These are phyloP conservation scores for Filobasidium floriforme DNA, from an alignment of 768 basidiomycete genomes.

Conservation along the genomic window DNA sequence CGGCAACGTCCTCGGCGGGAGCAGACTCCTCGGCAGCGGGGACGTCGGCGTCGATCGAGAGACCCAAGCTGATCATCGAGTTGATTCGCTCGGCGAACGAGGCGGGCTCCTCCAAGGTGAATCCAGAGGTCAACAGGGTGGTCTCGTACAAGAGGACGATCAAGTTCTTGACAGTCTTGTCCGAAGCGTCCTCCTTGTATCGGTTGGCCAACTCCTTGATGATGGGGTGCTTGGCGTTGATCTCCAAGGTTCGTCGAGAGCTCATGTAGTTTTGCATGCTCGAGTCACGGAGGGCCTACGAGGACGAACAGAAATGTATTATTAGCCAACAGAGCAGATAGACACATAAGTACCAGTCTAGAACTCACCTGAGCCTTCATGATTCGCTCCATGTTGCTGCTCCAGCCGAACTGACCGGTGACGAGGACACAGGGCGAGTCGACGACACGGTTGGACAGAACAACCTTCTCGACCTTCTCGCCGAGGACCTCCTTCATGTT, in stretches of 20 bases:
- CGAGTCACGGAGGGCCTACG: constrained; percentile 63
- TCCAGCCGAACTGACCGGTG: constrained; percentile 99
- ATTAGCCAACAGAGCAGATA: background rate
- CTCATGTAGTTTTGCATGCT: constrained; percentile 99
- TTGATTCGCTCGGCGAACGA: constrained; percentile 93
- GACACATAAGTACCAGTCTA: no score
- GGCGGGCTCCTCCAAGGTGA: constrained; percentile 89
- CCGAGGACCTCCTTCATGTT: constrained; percentile 97
- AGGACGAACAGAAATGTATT: background rate
- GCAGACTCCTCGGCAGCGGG: constrained; percentile 40
- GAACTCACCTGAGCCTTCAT: constrained; percentile 76
- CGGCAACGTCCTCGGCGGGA: constrained; percentile 50
- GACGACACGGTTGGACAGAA: constrained; percentile 92
- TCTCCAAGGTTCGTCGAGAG: constrained; percentile 93
- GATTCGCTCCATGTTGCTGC: constrained; percentile 98
- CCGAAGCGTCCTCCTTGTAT: constrained; percentile 92
- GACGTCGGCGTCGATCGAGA: constrained; percentile 54
- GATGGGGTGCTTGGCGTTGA: constrained; percentile 85
- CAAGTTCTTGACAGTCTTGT: constrained; percentile 96
- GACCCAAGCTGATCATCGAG: constrained; percentile 79
- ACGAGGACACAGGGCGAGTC: constrained; percentile 96
- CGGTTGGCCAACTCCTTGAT: constrained; percentile 93
- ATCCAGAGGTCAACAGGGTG: constrained; percentile 58
- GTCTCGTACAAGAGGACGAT: constrained; percentile 96
- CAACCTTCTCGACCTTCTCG: constrained; percentile 99